These are phyloP conservation scores for Candida sp. DNA, from an alignment of 1,139 yeast species.

Conservation along the genomic window DNA sequence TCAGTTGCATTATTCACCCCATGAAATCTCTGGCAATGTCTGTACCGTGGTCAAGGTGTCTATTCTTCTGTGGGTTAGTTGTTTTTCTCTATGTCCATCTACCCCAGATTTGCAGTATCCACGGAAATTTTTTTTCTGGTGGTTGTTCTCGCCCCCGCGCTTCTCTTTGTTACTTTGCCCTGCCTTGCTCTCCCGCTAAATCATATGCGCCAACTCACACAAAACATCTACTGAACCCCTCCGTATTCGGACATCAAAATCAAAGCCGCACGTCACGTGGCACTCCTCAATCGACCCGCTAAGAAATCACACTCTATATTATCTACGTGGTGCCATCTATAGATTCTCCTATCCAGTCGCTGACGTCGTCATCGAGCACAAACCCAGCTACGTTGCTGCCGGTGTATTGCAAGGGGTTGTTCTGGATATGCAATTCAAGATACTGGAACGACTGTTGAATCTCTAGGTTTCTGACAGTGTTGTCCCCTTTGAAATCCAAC, in stretches of 20 bases:
- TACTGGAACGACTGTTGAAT: slow-evolving; percentile 31
- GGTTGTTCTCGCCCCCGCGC: not conserved
- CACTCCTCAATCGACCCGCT: too few relatives aligned
- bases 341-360: slow-evolving; percentile 51
- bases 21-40: not conserved
- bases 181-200: not conserved
- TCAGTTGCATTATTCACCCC: not conserved
- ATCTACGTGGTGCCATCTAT: slow-evolving; percentile 52
- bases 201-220: not conserved
- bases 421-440: slow-evolving; percentile 28
- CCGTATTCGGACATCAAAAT: too few relatives aligned
- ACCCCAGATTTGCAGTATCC: slow-evolving; percentile 5
- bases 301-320: too few relatives aligned
- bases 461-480: slow-evolving; percentile 16
- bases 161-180: not conserved
- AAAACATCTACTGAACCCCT: too few relatives aligned
- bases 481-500: slow-evolving; percentile 15
- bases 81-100: not conserved
- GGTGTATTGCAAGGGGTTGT: slow-evolving; percentile 31
- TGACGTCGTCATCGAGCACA: slow-evolving; percentile 43
- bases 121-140: slow-evolving; percentile 1
- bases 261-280: too few relatives aligned
- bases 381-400: slow-evolving; percentile 53
- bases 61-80: too few relatives aligned
- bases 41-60: not conserved